A percentile compares a stretch with the other conserved stretches of the same genome.
Evolutionary conservation across 179 eudicot genomes (phyloP).

Genomic region (Spinacia oleracea): DNA sequence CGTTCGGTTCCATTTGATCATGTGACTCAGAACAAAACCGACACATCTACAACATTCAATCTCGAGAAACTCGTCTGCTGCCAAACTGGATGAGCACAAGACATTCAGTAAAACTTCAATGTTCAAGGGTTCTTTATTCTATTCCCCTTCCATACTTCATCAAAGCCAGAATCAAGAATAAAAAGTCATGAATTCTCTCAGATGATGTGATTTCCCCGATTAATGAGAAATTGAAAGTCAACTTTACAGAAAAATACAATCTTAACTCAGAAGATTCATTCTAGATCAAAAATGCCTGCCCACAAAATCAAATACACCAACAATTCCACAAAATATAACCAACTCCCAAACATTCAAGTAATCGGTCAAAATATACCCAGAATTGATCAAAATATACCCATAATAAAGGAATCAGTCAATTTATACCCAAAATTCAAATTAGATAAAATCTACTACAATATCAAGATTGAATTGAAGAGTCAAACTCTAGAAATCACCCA

Average conservation of each 20-base stretch:
- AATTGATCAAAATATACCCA: too few species aligned
- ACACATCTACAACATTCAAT: slow-evolving; percentile 42
- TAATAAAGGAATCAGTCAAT: too few species aligned
- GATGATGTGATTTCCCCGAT: not conserved
- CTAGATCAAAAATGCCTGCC: not conserved
- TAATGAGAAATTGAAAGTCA: not conserved
- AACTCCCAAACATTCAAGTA: too few species aligned
- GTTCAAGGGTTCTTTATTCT: not conserved
- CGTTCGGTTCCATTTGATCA: slow-evolving; percentile 45
- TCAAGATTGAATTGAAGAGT: not conserved
- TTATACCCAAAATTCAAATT: too few species aligned
- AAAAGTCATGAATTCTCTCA: not conserved
- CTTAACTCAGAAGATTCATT: not conserved
- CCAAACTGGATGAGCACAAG: slow-evolving; percentile 21
- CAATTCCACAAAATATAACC: too few species aligned
- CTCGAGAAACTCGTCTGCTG: not conserved
- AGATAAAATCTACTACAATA: too few species aligned
- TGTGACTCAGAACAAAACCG: slow-evolving; percentile 35
- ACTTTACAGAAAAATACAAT: not conserved
- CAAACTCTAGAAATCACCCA: not conserved
- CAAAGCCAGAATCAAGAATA: not conserved
- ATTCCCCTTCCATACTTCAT: not conserved
- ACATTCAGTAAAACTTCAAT: slow-evolving; percentile 4
- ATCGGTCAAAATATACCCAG: not conserved
- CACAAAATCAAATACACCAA: too few species aligned